Evolutionary conservation across 108 stramenopile genomes (phyloP).

Genomic region (Pseudonitzschia multistriata): DNA sequence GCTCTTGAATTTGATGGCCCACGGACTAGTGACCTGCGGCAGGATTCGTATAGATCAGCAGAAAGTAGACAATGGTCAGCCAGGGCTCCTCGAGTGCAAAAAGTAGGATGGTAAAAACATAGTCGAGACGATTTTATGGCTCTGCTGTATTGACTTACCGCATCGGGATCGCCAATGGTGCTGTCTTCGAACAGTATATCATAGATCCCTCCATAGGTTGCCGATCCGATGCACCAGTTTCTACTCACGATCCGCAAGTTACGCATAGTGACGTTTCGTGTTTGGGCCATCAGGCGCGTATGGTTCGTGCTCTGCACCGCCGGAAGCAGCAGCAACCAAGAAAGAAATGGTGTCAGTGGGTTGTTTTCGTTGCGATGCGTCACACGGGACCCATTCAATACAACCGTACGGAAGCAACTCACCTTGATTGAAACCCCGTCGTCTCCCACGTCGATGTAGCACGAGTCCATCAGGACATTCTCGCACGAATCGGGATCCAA

Average conservation of each 20-base stretch:
- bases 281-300: not conserved
- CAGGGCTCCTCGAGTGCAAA: not conserved
- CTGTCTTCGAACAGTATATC: slow-evolving; percentile 13
- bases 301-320: not conserved
- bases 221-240: slow-evolving; percentile 20
- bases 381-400: not conserved
- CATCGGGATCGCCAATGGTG: slow-evolving; percentile 3
- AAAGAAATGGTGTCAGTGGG: not conserved
- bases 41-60: not conserved
- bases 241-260: slow-evolving; percentile 7
- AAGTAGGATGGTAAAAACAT: too few relatives aligned
- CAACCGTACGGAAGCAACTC: not conserved
- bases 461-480: slow-evolving; percentile 4
- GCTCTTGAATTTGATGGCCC: slow-evolving; percentile 22
- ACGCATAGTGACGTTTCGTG: slow-evolving; percentile 10
- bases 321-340: not conserved
- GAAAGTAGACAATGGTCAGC: not conserved
- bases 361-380: not conserved
- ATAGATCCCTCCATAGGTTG: slow-evolving; percentile 17
- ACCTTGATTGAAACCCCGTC: slow-evolving; percentile 18
- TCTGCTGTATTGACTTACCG: not conserved
- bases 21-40: slow-evolving; percentile 10
- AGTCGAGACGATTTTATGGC: not conserved
- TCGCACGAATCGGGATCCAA: slow-evolving; percentile 12
- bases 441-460: slow-evolving; percentile 18